Base-by-base conservation (phyloP, 495 filamentous ascomycete genomes). In the Penicillium malachiteum region DNA sequence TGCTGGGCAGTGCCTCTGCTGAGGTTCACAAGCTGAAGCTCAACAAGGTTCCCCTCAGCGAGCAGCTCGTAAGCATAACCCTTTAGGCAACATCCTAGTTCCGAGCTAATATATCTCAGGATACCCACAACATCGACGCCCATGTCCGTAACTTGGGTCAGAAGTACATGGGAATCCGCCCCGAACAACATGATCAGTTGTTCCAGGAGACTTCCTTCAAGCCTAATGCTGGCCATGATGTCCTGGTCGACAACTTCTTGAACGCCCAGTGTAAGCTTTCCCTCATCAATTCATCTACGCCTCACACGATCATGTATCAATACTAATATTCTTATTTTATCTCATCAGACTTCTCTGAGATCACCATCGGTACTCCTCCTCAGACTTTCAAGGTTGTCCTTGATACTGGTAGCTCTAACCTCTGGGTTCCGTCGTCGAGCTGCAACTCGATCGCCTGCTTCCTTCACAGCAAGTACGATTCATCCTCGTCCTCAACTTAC, bases 361-460 rank as follows among this genome's bases (percentile, higher is more conserved):
- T 99, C 71, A 78, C 85, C 55, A 83, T 99, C 65, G 95, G 95
- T 63, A 92, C 86, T 21, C 95, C 95, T 44, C 85, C 94, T 26
- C 95, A 99, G 76, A 76, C 76, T 50, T 99, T 99, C 85, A 99
- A 99, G 81, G 95, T 99, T 57, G 88, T 99, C 56, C 86, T 99
- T 52, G 95, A 99, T 69, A 99, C 95, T 26, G 95, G 95, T 58
- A 97, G 92, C 80, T 99, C 95, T 59, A 99, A 99, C 78, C 82
- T 99, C 51, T 99, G 95, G 95, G 95, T 99, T 50, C 95, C 95
- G 4, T 96, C 92, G 3, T 78, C 80, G 12, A 79, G 90, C 60
- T 99, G 95, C 72, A 88, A 85, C 65, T 97, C 93, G 49, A 99
- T 99, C 64, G 95, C 95, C 56, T 99, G 95, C 82, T 99, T 92